Evolutionary conservation across 495 filamentous ascomycete genomes (phyloP), one percentile per base, ranked within the genome.

Genomic region (Penicillium pancosmium): DNA sequence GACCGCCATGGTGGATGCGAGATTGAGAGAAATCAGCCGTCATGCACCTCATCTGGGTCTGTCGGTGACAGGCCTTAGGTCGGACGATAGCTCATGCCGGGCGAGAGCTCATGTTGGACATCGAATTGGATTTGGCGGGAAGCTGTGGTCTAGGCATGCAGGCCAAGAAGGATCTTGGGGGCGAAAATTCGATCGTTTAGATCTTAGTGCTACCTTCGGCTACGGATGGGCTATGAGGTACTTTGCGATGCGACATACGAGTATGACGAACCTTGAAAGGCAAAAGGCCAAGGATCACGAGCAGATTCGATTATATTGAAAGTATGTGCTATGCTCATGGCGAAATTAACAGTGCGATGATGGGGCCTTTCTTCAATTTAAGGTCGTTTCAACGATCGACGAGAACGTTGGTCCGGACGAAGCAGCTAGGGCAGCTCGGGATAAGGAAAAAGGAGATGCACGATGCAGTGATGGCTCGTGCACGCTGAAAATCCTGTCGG

Each of bases 371-470:
- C 41, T 18, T 44, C 41, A n/a, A n/a, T 44, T 31, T 48, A 27
- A 48, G 46, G 9, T 27, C 46, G 46, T 48, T 48, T 48, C 46
- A 44, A 48, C 15, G 46, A 48, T 27, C 21, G 46, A 23, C 46
- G 41, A 46, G 41, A 16, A 19, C 9, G 10, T 13, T n/a, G 36
- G 36, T 9, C 36, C 4, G 15, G 36, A 38, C 10, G 36, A 38
- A 38, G 36, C 36, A 38, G 11, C 36, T 38, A 38, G 36, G n/a
- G 46, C 11, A 48, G 46, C 19, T 11, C 4, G 11, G 11, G 19
- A 25, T 4, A 23, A 46, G 21, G 11, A 48, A 13, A 13, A 48
- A 25, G 46, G 46, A 48, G 46, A 23, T 48, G 46, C 41, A 44
- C 8, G 9, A n/a, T 44, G 41, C 16, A 40, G 36, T 5, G 12